These are phyloP conservation scores for Apophysomyces ossiformis DNA, from an alignment of 371 early-diverging fungal genomes.

Conservation along the genomic window DNA sequence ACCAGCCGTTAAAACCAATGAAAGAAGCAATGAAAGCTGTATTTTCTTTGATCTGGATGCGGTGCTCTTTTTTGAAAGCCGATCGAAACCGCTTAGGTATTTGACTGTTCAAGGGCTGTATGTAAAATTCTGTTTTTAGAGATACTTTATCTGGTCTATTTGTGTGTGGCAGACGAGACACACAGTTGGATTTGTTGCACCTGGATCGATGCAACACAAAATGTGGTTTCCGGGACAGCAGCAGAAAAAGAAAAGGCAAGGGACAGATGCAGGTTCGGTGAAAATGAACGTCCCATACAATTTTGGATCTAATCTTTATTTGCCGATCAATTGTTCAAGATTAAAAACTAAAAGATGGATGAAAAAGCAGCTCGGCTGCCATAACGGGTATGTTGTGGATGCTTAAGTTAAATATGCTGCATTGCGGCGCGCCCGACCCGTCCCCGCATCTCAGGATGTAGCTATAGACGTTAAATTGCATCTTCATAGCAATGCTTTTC, in stretches of 20 bases:
- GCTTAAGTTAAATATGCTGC: conserved; percentile 6
- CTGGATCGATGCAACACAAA: conserved; percentile 7
- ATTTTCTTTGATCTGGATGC: too few species aligned
- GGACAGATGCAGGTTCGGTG: neutral
- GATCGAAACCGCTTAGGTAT: too few species aligned
- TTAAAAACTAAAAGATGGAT: neutral
- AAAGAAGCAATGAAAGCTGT: too few species aligned
- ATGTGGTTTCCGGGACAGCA: neutral
- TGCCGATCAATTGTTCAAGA: conserved; percentile 2
- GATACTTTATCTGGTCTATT: too few species aligned
- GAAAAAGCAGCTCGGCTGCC: neutral
- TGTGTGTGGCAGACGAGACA: conserved; percentile 4
- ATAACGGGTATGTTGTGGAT: neutral
- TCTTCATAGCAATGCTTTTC: neutral
- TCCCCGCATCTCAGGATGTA: conserved; percentile 9
- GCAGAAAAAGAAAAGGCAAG: neutral
- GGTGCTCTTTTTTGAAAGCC: too few species aligned
- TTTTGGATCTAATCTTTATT: neutral
- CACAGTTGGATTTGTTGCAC: neutral
- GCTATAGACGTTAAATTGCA: neutral
- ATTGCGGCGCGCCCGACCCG: conserved; percentile 13
- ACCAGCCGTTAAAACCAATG: too few species aligned
- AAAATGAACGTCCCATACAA: neutral
- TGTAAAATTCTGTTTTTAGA: too few species aligned
- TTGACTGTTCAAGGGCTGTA: too few species aligned